A percentile compares a stretch with the other conserved stretches of the same genome.
These are phyloP conservation scores for Neurospora sp. DNA, from an alignment of 495 filamentous ascomycete species.

Conservation along the genomic window DNA sequence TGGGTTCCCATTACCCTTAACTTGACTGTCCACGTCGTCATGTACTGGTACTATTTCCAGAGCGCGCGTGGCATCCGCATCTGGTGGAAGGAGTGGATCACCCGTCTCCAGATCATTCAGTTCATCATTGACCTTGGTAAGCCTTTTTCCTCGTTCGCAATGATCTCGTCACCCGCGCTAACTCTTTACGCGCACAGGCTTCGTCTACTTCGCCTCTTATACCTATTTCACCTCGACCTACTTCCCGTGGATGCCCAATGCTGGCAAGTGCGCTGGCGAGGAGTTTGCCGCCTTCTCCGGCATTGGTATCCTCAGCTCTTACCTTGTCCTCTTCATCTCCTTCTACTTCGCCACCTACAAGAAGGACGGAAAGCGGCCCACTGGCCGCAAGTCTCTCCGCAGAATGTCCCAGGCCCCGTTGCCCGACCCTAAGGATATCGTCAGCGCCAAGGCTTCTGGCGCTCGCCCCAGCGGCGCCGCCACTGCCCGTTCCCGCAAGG, in stretches of 20 bases:
- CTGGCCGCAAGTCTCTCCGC: constrained; percentile 45
- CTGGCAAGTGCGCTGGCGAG: constrained; percentile 84
- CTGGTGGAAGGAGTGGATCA: constrained; percentile 91
- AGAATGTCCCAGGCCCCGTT: constrained; percentile 46
- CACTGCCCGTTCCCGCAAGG: constrained; percentile 45
- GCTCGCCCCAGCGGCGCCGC: constrained; percentile 4
- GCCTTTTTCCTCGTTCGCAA: constrained; percentile 6
- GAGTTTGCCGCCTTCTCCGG: constrained; percentile 95
- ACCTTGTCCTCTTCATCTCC: constrained; percentile 94
- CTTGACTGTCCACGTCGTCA: constrained; percentile 61
- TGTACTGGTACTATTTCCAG: constrained; percentile 73
- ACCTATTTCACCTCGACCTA: constrained; percentile 92
- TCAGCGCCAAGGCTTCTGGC: constrained; percentile 17
- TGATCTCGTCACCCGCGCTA: constrained; percentile 2
- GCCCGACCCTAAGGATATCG: constrained; percentile 36
- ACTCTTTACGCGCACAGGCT: constrained; percentile 41
- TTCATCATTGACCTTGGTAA: constrained; percentile 72
- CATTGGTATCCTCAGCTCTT: constrained; percentile 82
- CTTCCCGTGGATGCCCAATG: constrained; percentile 74
- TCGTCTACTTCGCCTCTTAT: constrained; percentile 93
- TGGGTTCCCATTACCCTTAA: constrained; percentile 75
- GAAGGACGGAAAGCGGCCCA: constrained; percentile 60
- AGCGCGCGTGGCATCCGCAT: constrained; percentile 69
- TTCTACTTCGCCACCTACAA: constrained; percentile 98
- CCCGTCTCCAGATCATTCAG: constrained; percentile 73